Conservation (phyloP, 257 asterid genomes). For the Orobanche coerulescens region DNA sequence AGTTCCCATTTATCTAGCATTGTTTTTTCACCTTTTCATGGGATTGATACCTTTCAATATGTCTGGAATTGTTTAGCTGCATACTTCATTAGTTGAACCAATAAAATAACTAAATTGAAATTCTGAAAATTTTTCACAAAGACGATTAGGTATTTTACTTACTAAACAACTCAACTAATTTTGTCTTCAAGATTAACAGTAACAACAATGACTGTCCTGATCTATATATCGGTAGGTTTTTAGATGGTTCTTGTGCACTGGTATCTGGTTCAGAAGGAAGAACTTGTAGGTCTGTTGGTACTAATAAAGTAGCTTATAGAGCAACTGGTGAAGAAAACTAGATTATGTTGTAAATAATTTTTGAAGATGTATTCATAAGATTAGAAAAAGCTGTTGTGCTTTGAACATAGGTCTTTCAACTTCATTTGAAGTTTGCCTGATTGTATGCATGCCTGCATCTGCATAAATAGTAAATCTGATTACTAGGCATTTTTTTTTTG, state of each 20-base stretch:
- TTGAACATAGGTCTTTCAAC: background rate
- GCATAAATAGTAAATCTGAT: constrained; percentile 6
- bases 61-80: background rate
- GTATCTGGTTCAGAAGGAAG: no score
- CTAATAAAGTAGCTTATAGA: background rate
- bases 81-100: background rate
- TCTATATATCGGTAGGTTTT: background rate
- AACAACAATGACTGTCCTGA: background rate
- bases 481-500: constrained; percentile 7
- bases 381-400: background rate
- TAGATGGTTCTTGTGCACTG: no score
- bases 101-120: background rate
- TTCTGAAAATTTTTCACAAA: background rate
- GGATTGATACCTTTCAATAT: background rate
- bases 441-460: background rate
- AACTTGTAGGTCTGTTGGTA: background rate
- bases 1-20: no score
- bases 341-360: background rate
- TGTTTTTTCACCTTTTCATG: no score
- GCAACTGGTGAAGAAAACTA: background rate
- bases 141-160: background rate
- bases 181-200: background rate
- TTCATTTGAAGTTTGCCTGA: background rate
- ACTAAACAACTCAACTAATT: background rate
- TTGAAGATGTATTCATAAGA: background rate